These are phyloP conservation scores for Eucalyptus microcorys DNA, from an alignment of 345 rosid genomes.

Conservation along the genomic window DNA sequence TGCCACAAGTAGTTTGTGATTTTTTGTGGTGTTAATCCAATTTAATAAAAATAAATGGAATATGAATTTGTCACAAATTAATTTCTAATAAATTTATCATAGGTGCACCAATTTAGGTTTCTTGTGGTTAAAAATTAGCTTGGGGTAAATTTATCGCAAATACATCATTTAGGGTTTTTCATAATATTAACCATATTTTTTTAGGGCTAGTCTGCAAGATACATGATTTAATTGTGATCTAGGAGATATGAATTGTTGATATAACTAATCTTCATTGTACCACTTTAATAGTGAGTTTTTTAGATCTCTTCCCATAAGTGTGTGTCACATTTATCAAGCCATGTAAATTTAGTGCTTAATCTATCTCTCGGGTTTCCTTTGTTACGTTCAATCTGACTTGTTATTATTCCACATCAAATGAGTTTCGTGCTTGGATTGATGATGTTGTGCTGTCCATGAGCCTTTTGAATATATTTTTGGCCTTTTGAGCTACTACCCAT, in stretches of 20 bases:
- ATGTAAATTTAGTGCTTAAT: background rate
- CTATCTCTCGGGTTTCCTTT: background rate
- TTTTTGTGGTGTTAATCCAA: too few species aligned
- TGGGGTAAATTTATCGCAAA: too few species aligned
- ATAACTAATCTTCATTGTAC: background rate
- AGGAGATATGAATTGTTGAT: background rate
- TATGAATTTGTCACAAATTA: too few species aligned
- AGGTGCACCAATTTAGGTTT: too few species aligned
- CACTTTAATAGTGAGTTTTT: background rate
- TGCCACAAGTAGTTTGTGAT: too few species aligned
- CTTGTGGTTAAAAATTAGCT: too few species aligned
- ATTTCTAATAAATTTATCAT: too few species aligned
- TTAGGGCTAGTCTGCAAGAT: background rate
- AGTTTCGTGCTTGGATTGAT: background rate
- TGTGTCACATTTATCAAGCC: background rate
- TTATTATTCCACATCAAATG: background rate
- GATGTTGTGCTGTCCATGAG: background rate
- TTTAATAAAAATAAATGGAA: too few species aligned
- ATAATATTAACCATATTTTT: too few species aligned
- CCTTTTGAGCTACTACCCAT: background rate
- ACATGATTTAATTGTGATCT: background rate
- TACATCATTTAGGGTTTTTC: too few species aligned
- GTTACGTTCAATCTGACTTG: background rate
- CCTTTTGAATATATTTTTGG: background rate
- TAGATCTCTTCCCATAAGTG: background rate